phyloP scores from a whole-genome alignment of 2,329 filamentous ascomycete genomes.

The Calonectria multiphialidica region DNA sequence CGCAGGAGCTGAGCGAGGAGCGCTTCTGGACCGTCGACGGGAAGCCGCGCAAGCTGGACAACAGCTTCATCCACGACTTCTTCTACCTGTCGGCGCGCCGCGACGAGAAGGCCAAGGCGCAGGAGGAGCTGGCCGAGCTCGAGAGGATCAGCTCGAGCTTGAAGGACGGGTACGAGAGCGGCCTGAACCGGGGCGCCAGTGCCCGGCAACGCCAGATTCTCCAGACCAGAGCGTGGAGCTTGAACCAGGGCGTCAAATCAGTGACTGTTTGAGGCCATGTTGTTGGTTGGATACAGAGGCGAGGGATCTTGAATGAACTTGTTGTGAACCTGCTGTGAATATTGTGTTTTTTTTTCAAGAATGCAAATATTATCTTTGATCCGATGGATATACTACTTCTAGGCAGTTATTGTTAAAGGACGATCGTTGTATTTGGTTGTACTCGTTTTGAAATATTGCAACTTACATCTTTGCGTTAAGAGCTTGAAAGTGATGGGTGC shows the following conservation, averaged over 20 bases:
- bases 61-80: conserved; percentile 58
- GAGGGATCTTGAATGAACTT: background rate
- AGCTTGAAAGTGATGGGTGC: background rate
- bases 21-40: conserved; percentile 61
- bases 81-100: conserved; percentile 54
- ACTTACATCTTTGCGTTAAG: background rate
- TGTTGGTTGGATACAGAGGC: background rate
- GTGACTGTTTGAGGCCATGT: conserved; percentile 11
- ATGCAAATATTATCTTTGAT: background rate
- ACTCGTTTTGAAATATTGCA: background rate
- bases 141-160: conserved; percentile 33
- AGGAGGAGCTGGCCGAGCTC: conserved; percentile 33
- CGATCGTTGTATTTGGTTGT: background rate
- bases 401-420: background rate
- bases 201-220: conserved; percentile 39
- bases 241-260: conserved; percentile 29
- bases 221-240: conserved; percentile 39
- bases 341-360: background rate
- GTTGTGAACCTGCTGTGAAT: background rate
- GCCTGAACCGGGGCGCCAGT: conserved; percentile 21
- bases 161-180: conserved; percentile 27
- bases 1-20: conserved; percentile 60
- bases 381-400: background rate
- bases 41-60: conserved; percentile 55
- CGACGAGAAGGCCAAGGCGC: conserved; percentile 42